phyloP scores from a whole-genome alignment of 2,329 filamentous ascomycete species.

The Teratosphaeria gauchensis region DNA sequence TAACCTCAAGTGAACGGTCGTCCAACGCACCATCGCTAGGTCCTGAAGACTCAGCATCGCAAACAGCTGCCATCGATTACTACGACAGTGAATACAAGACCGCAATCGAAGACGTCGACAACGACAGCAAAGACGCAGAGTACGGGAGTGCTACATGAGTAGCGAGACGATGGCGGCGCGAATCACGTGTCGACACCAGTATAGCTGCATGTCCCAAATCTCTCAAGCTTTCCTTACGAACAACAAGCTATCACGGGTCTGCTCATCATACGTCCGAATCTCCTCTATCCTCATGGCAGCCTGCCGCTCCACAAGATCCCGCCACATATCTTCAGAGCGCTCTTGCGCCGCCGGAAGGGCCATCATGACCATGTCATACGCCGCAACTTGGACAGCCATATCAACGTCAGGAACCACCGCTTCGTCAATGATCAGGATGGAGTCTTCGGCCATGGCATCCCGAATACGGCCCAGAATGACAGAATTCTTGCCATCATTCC shows the following conservation, averaged over 20 bases:
- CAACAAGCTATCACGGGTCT: neutral
- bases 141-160: neutral
- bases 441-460: constrained; percentile 7
- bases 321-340: neutral
- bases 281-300: neutral
- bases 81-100: too few relatives aligned
- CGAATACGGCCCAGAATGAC: constrained; percentile 3
- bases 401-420: constrained; percentile 5
- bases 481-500: constrained; percentile 7
- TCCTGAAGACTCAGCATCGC: too few relatives aligned
- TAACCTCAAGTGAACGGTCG: too few relatives aligned
- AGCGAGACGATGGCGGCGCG: neutral
- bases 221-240: neutral
- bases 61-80: too few relatives aligned
- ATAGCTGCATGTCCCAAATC: too few relatives aligned
- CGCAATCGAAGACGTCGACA: too few relatives aligned
- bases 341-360: constrained; percentile 5
- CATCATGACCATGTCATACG: constrained; percentile 12
- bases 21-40: too few relatives aligned
- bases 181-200: too few relatives aligned
- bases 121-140: too few relatives aligned
- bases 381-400: constrained; percentile 7
- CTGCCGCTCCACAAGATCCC: neutral
- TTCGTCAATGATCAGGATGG: constrained; percentile 6
- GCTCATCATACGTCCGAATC: neutral